Conservation (phyloP, 768 basidiomycete genomes). For the Pleurotus tuoliensis region DNA sequence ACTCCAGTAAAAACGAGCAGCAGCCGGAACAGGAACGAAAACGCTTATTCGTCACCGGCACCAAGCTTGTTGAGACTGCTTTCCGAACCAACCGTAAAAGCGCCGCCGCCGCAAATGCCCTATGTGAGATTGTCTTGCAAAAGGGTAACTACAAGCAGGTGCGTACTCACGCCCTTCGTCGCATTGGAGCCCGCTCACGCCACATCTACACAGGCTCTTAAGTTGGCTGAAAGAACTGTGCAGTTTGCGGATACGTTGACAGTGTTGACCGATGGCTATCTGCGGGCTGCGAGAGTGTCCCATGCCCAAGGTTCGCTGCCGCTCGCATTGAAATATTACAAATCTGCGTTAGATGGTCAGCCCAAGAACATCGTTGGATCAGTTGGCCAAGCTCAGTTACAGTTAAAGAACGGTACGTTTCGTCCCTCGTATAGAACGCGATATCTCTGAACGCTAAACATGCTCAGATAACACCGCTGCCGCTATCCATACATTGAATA, state of each 20-base stretch:
- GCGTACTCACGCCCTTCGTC: slow-evolving; percentile 14
- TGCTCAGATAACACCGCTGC: slow-evolving; percentile 71
- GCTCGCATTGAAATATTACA: slow-evolving; percentile 72
- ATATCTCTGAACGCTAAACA: background rate
- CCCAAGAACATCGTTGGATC: slow-evolving; percentile 76
- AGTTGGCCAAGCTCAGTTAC: slow-evolving; percentile 84
- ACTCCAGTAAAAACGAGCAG: slow-evolving; percentile 74
- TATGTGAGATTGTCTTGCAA: slow-evolving; percentile 75
- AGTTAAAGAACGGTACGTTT: slow-evolving; percentile 68
- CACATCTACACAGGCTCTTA: slow-evolving; percentile 57
- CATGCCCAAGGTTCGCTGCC: slow-evolving; percentile 65
- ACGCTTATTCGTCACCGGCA: slow-evolving; percentile 58
- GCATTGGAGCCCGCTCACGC: background rate
- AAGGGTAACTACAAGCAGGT: slow-evolving; percentile 66
- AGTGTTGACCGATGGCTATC: slow-evolving; percentile 81
- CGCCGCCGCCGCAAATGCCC: slow-evolving; percentile 78
- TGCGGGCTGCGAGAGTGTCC: slow-evolving; percentile 76
- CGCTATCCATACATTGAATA: slow-evolving; percentile 83
- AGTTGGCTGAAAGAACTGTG: slow-evolving; percentile 90
- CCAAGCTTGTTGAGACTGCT: slow-evolving; percentile 68
- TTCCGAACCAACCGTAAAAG: slow-evolving; percentile 79
- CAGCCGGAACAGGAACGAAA: slow-evolving; percentile 60
- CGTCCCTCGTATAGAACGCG: background rate
- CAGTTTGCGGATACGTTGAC: slow-evolving; percentile 90
- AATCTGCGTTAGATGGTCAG: slow-evolving; percentile 59